These are phyloP conservation scores for Carex parvula DNA, from an alignment of 176 grass and related monocot species.

Conservation along the genomic window DNA sequence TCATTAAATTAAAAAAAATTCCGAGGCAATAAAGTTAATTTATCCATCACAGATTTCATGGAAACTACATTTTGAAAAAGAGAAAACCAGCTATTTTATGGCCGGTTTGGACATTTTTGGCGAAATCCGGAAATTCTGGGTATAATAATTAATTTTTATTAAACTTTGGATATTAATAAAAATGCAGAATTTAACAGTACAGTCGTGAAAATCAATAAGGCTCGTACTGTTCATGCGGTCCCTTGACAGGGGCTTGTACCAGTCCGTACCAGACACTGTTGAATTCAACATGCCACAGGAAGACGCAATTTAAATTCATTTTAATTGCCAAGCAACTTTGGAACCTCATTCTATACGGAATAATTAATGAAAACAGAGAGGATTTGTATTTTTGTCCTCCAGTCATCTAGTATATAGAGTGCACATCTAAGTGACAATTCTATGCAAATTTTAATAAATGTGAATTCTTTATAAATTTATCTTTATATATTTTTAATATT, in stretches of 20 bases:
- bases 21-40: too few species aligned
- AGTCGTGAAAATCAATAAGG: background rate
- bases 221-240: background rate
- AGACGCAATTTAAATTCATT: background rate
- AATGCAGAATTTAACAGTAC: background rate
- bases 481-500: too few species aligned
- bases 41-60: too few species aligned
- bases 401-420: too few species aligned
- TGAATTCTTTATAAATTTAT: too few species aligned
- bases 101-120: too few species aligned
- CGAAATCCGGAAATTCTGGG: too few species aligned
- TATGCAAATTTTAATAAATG: too few species aligned
- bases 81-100: too few species aligned
- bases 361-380: background rate
- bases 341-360: background rate
- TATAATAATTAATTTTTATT: too few species aligned
- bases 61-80: background rate
- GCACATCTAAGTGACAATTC: too few species aligned
- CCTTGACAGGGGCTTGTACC: background rate
- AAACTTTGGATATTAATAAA: too few species aligned
- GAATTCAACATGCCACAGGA: background rate
- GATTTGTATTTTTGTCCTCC: background rate
- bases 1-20: background rate
- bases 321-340: background rate
- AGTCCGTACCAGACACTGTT: background rate